phyloP scores from a whole-genome alignment of 2,329 filamentous ascomycete genomes.

The Aureobasidium melanogenum region DNA sequence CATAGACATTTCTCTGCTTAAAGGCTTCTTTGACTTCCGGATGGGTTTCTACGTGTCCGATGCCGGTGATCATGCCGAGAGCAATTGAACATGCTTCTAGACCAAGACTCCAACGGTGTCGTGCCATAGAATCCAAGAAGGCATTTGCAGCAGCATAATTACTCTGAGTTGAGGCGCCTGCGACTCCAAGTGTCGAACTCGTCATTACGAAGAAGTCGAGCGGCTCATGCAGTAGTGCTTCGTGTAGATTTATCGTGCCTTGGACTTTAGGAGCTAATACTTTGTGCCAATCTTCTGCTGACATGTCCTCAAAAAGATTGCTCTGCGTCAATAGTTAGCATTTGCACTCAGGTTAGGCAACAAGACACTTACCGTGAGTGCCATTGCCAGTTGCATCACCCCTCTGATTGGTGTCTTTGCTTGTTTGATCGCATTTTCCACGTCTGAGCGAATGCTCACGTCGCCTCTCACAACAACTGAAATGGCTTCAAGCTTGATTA shows the following conservation, averaged over 20 bases:
- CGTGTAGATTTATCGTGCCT: conserved; percentile 23
- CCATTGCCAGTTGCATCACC: not conserved
- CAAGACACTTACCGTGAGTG: not conserved
- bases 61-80: not conserved
- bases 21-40: not conserved
- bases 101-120: not conserved
- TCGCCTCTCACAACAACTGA: not conserved
- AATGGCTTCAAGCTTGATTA: not conserved
- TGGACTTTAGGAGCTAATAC: conserved; percentile 21
- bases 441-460: not conserved
- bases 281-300: conserved; percentile 15
- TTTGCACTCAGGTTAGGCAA: not conserved
- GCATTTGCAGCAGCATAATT: conserved; percentile 15
- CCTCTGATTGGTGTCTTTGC: not conserved
- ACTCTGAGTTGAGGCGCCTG: conserved; percentile 11
- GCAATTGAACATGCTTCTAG: not conserved
- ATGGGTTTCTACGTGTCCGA: not conserved
- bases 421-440: not conserved
- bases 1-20: not conserved
- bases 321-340: not conserved
- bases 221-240: not conserved
- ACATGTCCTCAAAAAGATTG: conserved; percentile 15
- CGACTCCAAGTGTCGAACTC: conserved; percentile 9
- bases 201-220: conserved; percentile 24
- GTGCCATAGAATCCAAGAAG: not conserved